phyloP scores from a whole-genome alignment of 2,329 filamentous ascomycete genomes.

The Lasiodiplodia hormozganensis region DNA sequence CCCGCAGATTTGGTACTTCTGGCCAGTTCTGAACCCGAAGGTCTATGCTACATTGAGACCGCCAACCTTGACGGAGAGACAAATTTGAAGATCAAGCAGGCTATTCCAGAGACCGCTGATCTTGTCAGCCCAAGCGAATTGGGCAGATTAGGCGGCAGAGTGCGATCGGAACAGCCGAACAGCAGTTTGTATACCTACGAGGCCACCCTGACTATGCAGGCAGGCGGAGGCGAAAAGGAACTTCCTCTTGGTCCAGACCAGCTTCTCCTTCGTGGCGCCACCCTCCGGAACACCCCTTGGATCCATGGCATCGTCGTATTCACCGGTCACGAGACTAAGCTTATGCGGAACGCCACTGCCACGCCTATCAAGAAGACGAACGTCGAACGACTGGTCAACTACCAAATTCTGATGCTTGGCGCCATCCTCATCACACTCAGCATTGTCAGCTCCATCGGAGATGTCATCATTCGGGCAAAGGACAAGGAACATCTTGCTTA shows the following conservation, averaged over 20 bases:
- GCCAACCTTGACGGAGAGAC: constrained; percentile 98
- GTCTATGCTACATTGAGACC: constrained; percentile 97
- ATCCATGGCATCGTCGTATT: constrained; percentile 96
- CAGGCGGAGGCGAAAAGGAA: constrained; percentile 92
- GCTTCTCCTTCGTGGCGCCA: constrained; percentile 89
- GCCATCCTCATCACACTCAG: constrained; percentile 83
- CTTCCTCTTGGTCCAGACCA: constrained; percentile 90
- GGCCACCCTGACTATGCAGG: constrained; percentile 88
- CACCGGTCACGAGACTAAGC: constrained; percentile 95
- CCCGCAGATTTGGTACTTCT: constrained; percentile 91
- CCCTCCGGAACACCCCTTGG: constrained; percentile 95
- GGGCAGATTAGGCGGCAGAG: constrained; percentile 80
- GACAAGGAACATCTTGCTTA: constrained; percentile 71
- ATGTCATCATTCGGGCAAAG: constrained; percentile 78
- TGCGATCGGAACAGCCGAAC: constrained; percentile 96
- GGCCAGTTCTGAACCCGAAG: constrained; percentile 95
- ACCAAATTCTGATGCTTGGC: constrained; percentile 89
- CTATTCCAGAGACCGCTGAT: constrained; percentile 86
- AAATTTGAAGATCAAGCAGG: constrained; percentile 98
- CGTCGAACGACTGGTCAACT: constrained; percentile 92
- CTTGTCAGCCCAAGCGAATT: constrained; percentile 88
- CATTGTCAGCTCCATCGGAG: constrained; percentile 88
- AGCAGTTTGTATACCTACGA: constrained; percentile 99
- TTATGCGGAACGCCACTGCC: constrained; percentile 98
- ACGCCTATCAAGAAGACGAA: constrained; percentile 97